These are phyloP conservation scores for Bothriochloa decipiens DNA, from an alignment of 176 grass and related monocot genomes.

Conservation along the genomic window DNA sequence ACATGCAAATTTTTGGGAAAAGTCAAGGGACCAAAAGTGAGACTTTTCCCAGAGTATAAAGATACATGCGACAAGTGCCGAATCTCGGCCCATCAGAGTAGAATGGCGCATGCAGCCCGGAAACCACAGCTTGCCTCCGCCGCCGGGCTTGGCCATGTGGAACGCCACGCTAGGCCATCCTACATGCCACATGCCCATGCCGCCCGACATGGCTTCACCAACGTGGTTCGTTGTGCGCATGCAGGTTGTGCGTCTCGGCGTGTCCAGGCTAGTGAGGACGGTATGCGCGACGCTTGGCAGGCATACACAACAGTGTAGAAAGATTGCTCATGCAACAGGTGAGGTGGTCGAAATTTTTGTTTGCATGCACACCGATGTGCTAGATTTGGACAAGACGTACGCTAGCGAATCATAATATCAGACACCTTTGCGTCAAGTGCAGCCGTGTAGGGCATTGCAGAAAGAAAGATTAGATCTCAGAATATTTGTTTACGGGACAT, in stretches of 20 bases:
- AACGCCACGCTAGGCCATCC: no score
- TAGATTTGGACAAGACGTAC: neutral
- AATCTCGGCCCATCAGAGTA: no score
- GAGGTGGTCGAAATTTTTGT: neutral
- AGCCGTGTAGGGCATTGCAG: no score
- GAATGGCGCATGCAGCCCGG: no score
- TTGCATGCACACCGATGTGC: neutral
- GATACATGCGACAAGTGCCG: neutral
- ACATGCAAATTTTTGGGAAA: no score
- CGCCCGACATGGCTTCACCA: neutral
- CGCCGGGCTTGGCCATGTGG: no score
- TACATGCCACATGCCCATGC: neutral
- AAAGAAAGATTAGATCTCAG: no score
- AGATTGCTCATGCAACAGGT: neutral
- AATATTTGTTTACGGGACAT: no score
- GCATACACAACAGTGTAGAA: neutral
- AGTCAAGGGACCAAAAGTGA: no score
- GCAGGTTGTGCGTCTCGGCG: no score
- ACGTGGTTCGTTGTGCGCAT: neutral
- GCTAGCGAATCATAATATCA: neutral
- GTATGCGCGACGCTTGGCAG: neutral
- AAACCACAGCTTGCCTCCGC: no score
- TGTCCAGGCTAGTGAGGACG: constrained; percentile 7
- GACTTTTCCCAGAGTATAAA: no score
- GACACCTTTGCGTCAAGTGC: constrained; percentile 32